A percentile compares a stretch with the other conserved stretches of the same genome.
Conservation (phyloP, 1,139 yeast species). For the Hyphopichia wangnamkhiaoensis region DNA sequence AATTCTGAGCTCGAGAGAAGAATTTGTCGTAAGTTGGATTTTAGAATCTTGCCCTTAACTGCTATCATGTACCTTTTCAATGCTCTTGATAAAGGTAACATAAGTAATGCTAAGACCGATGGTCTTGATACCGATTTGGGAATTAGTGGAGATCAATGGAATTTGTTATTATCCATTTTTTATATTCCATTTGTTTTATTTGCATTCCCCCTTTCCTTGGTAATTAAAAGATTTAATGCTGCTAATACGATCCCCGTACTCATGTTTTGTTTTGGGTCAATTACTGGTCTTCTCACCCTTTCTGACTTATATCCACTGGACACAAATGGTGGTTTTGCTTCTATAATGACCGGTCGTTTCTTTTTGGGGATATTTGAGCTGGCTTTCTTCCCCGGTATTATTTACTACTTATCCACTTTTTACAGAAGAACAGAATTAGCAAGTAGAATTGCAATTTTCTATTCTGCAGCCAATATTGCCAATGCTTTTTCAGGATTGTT, state of each 20-base stretch:
- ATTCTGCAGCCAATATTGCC: slow-evolving; percentile 23
- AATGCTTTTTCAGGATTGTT: slow-evolving; percentile 23
- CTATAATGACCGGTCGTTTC: slow-evolving; percentile 19
- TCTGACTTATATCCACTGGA: slow-evolving; percentile 8
- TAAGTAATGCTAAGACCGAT: slow-evolving; percentile 23
- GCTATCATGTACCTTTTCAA: slow-evolving; percentile 30
- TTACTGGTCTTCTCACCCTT: slow-evolving; percentile 12
- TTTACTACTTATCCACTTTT: slow-evolving; percentile 20
- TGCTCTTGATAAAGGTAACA: slow-evolving; percentile 27
- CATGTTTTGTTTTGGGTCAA: slow-evolving; percentile 21
- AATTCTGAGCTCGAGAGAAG: slow-evolving; percentile 22
- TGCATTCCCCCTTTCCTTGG: slow-evolving; percentile 19
- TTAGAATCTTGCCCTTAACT: slow-evolving; percentile 29
- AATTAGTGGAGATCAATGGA: slow-evolving; percentile 20
- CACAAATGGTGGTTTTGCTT: slow-evolving; percentile 18
- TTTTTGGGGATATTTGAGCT: slow-evolving; percentile 22
- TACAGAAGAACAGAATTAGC: slow-evolving; percentile 23
- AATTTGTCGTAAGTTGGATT: slow-evolving; percentile 34
- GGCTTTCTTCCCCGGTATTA: slow-evolving; percentile 23
- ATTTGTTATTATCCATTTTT: slow-evolving; percentile 24
- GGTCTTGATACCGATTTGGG: slow-evolving; percentile 20
- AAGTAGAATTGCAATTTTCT: slow-evolving; percentile 18
- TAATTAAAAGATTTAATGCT: slow-evolving; percentile 21
- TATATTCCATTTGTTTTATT: slow-evolving; percentile 23
- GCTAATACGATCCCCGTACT: slow-evolving; percentile 21